Evolutionary conservation across 257 asterid genomes (phyloP).

Genomic region (Petunia axillaris): DNA sequence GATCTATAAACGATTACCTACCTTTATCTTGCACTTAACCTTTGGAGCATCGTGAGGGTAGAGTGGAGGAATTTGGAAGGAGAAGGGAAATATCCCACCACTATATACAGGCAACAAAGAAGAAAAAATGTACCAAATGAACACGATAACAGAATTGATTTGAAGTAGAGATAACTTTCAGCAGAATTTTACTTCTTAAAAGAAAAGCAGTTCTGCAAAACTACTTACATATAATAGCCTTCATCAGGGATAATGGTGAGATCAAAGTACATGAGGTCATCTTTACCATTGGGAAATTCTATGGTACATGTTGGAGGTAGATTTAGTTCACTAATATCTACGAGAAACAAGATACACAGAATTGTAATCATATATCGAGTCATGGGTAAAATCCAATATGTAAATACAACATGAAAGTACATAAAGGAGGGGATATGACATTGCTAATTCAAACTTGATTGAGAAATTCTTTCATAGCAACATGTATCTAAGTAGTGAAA

Average conservation of each 20-base stretch:
- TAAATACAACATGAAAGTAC: neutral
- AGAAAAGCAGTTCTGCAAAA: neutral
- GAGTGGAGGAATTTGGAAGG: conserved; percentile 86
- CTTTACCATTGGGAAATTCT: conserved; percentile 86
- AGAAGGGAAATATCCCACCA: conserved; percentile 77
- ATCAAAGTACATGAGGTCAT: conserved; percentile 92
- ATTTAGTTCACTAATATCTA: conserved; percentile 85
- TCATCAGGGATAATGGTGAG: conserved; percentile 86
- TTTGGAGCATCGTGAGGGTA: conserved; percentile 98
- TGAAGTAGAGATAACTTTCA: too few species aligned
- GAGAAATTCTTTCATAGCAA: too few species aligned
- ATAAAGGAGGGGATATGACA: too few species aligned
- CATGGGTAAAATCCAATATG: too few species aligned
- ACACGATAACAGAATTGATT: neutral
- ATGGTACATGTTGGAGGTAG: conserved; percentile 80
- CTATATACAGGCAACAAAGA: conserved; percentile 35
- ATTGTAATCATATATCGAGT: neutral
- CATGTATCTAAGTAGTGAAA: too few species aligned
- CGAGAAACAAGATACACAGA: conserved; percentile 2
- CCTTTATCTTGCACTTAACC: conserved; percentile 98
- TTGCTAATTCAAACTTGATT: too few species aligned
- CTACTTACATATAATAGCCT: conserved; percentile 74
- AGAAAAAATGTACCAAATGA: too few species aligned
- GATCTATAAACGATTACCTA: conserved; percentile 28
- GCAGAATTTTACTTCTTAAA: too few species aligned